phyloP scores from a whole-genome alignment of 2,329 filamentous ascomycete genomes.

The Botrytis squamosa region DNA sequence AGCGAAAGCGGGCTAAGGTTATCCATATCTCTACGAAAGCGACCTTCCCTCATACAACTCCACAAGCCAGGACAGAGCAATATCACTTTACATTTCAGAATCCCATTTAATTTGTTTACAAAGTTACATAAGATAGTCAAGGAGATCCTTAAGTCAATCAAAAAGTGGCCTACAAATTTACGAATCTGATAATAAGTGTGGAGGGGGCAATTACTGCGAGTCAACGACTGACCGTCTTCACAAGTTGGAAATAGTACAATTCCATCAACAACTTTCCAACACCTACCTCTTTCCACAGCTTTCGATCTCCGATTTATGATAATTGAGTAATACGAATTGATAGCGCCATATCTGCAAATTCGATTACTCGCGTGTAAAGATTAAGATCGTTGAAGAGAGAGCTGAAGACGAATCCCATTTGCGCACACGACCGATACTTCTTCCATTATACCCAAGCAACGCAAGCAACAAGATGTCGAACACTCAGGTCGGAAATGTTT shows the following conservation, averaged over 20 bases:
- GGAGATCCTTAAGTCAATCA: constrained; percentile 6
- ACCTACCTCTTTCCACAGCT: constrained; percentile 4
- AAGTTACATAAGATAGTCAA: constrained; percentile 23
- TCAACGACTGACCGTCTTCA: background rate
- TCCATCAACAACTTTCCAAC: background rate
- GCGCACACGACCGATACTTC: background rate
- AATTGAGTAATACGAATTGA: background rate
- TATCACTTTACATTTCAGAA: constrained; percentile 12
- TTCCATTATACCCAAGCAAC: constrained; percentile 12
- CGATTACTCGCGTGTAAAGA: constrained; percentile 12
- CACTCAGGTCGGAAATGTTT: constrained; percentile 63
- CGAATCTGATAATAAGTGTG: background rate
- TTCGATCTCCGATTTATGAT: background rate
- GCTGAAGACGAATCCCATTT: background rate
- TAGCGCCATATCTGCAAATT: background rate
- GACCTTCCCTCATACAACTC: constrained; percentile 34
- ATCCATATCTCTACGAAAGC: constrained; percentile 32
- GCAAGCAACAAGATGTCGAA: constrained; percentile 37
- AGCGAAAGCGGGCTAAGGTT: constrained; percentile 27
- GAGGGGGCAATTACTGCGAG: constrained; percentile 4
- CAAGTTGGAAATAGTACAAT: background rate
- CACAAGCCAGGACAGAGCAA: constrained; percentile 27
- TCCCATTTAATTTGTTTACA: constrained; percentile 1
- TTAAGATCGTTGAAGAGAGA: background rate
- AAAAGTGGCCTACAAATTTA: constrained; percentile 7